Evolutionary conservation across 1,284 basidiomycete species (phyloP).

Genomic region (Ustilago xerochloae): DNA sequence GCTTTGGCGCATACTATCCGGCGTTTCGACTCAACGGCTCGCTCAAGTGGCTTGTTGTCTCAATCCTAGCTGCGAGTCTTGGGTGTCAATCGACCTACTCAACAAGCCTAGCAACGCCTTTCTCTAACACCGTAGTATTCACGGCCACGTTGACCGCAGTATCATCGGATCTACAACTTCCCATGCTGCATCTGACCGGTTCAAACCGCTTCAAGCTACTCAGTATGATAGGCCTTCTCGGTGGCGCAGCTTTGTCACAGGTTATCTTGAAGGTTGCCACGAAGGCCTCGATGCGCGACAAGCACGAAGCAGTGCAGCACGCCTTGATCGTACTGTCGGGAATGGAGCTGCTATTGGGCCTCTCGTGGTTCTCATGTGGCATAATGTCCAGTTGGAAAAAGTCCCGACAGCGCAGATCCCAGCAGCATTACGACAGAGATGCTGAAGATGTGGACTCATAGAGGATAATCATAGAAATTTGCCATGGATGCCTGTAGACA

Average conservation of each 20-base stretch:
- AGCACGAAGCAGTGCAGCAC: slow-evolving; percentile 32
- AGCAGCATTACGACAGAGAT: background rate
- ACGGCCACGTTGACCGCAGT: slow-evolving; percentile 42
- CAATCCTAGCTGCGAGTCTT: slow-evolving; percentile 26
- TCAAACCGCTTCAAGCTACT: slow-evolving; percentile 25
- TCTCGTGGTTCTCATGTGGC: slow-evolving; percentile 28
- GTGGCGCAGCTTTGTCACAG: slow-evolving; percentile 37
- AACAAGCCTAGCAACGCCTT: slow-evolving; percentile 34
- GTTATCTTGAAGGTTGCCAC: slow-evolving; percentile 35
- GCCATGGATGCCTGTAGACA: background rate
- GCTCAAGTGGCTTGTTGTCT: slow-evolving; percentile 31
- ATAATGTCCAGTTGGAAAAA: slow-evolving; percentile 13
- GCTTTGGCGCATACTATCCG: slow-evolving; percentile 3
- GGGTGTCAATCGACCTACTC: slow-evolving; percentile 43
- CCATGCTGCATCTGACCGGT: slow-evolving; percentile 8
- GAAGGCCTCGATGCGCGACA: slow-evolving; percentile 12
- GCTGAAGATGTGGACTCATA: background rate
- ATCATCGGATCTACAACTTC: slow-evolving; percentile 34
- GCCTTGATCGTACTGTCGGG: slow-evolving; percentile 22
- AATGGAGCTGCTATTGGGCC: slow-evolving; percentile 19
- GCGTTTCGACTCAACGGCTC: slow-evolving; percentile 21
- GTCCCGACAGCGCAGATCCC: background rate
- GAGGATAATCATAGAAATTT: background rate
- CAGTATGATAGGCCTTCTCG: slow-evolving; percentile 31
- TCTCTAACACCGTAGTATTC: slow-evolving; percentile 48